A percentile compares a stretch with the other conserved stretches of the same genome.
Evolutionary conservation across 192 early-diverging fungal species (phyloP).

Genomic region (Dissophora globulifera): DNA sequence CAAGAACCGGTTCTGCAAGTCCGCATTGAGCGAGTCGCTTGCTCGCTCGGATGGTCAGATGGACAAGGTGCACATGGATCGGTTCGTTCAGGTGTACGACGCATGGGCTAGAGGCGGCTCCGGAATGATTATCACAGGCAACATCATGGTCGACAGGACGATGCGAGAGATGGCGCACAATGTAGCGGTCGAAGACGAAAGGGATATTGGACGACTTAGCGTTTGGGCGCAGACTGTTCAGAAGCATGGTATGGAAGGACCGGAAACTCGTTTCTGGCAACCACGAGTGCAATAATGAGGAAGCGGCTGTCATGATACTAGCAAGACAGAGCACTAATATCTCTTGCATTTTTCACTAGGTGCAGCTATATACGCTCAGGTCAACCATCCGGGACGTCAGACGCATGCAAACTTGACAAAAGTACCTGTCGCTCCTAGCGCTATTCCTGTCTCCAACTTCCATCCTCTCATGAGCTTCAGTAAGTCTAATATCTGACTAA

Average conservation of each 20-base stretch:
- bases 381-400: slow-evolving; percentile 22
- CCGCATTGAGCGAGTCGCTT: slow-evolving; percentile 13
- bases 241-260: slow-evolving; percentile 4
- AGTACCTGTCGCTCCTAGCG: slow-evolving; percentile 17
- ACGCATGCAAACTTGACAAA: slow-evolving; percentile 5
- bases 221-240: slow-evolving; percentile 18
- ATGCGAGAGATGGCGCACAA: slow-evolving; percentile 12
- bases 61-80: slow-evolving; percentile 9
- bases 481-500: no score
- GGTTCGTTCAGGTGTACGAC: background rate
- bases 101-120: slow-evolving; percentile 18
- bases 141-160: slow-evolving; percentile 22
- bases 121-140: slow-evolving; percentile 24
- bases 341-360: slow-evolving; percentile 1
- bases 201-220: slow-evolving; percentile 13
- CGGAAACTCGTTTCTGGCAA: background rate
- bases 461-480: slow-evolving; percentile 18
- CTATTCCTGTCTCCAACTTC: slow-evolving; percentile 14
- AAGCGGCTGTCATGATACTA: no score
- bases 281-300: no score
- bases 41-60: slow-evolving; percentile 8
- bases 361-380: slow-evolving; percentile 8
- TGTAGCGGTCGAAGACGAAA: slow-evolving; percentile 5
- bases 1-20: slow-evolving; percentile 30
- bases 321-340: background rate